A percentile compares a stretch with the other conserved stretches of the same genome.
These are phyloP conservation scores for Nyssa sinensis DNA, from an alignment of 148 eudicot genomes.

Conservation along the genomic window DNA sequence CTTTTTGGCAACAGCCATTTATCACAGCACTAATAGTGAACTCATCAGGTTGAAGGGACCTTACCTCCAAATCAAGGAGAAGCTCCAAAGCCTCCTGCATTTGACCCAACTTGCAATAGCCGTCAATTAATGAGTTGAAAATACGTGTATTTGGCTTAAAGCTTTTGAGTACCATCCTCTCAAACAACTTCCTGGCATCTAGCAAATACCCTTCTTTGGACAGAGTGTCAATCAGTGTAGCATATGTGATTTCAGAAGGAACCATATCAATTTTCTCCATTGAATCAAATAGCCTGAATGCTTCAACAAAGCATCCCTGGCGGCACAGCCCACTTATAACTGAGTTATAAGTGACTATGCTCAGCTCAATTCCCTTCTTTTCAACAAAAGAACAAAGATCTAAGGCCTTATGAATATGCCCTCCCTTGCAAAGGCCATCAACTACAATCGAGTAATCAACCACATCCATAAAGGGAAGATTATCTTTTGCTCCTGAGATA, in stretches of 20 bases:
- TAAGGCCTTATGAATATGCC: constrained; percentile 68
- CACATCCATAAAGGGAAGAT: constrained; percentile 47
- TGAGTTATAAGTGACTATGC: constrained; percentile 68
- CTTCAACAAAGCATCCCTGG: constrained; percentile 84
- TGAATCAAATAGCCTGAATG: constrained; percentile 85
- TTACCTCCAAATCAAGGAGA: constrained; percentile 50
- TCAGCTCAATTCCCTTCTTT: constrained; percentile 54
- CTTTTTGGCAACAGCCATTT: constrained; percentile 56
- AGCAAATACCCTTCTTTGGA: constrained; percentile 67
- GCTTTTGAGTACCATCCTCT: constrained; percentile 58
- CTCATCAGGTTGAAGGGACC: constrained; percentile 58
- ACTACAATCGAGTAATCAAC: constrained; percentile 67
- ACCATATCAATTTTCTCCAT: constrained; percentile 49
- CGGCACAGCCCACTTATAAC: constrained; percentile 76
- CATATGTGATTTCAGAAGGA: constrained; percentile 81
- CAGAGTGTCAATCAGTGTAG: constrained; percentile 66
- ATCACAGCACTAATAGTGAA: constrained; percentile 73
- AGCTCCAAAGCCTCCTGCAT: constrained; percentile 61
- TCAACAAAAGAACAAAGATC: constrained; percentile 57
- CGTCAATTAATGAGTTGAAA: constrained; percentile 69
- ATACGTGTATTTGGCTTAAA: constrained; percentile 55
- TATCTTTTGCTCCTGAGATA: constrained; percentile 44
- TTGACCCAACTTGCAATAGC: constrained; percentile 65
- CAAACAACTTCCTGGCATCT: constrained; percentile 75
- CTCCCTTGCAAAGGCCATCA: constrained; percentile 80